Evolutionary conservation across 2,329 filamentous ascomycete genomes (phyloP).

Genomic region (Phyllosticta paracitricarpa): DNA sequence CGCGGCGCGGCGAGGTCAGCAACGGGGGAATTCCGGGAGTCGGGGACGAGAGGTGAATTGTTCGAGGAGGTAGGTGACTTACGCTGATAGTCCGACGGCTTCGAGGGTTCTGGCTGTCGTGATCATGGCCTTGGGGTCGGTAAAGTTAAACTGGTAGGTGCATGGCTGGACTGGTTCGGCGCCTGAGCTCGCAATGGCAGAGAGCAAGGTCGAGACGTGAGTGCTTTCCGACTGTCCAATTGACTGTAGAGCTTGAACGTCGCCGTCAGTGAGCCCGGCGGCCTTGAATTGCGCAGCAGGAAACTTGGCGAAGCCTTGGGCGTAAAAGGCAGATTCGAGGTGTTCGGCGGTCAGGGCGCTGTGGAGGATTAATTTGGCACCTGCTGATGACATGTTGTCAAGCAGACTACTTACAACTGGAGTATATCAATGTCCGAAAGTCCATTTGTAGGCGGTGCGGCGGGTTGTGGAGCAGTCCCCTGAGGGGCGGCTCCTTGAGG

Average conservation of each 20-base stretch:
- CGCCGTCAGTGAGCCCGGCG: slow-evolving; percentile 45
- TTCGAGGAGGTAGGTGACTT: slow-evolving; percentile 20
- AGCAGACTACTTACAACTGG: slow-evolving; percentile 37
- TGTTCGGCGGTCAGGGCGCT: slow-evolving; percentile 65
- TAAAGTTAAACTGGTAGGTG: slow-evolving; percentile 61
- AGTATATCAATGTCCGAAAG: slow-evolving; percentile 43
- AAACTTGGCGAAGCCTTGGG: slow-evolving; percentile 59
- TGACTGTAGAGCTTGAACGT: slow-evolving; percentile 50
- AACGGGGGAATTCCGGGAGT: slow-evolving; percentile 37
- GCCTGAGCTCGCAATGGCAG: slow-evolving; percentile 51
- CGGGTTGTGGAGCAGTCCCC: neutral
- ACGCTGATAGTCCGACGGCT: slow-evolving; percentile 63
- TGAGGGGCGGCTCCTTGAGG: neutral
- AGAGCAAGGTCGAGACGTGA: slow-evolving; percentile 51
- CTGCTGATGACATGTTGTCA: slow-evolving; percentile 18
- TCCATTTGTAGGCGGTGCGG: slow-evolving; percentile 18
- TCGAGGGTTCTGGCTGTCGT: slow-evolving; percentile 61
- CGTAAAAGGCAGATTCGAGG: slow-evolving; percentile 64
- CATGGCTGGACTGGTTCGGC: slow-evolving; percentile 58
- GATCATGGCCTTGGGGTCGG: slow-evolving; percentile 55
- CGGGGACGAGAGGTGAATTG: too few species aligned
- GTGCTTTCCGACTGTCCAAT: slow-evolving; percentile 54
- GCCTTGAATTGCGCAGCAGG: slow-evolving; percentile 53
- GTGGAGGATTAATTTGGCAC: slow-evolving; percentile 21
- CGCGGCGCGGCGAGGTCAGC: slow-evolving; percentile 49